Evolutionary conservation across 1,284 basidiomycete genomes (phyloP).

Genomic region (Athelia sp.): DNA sequence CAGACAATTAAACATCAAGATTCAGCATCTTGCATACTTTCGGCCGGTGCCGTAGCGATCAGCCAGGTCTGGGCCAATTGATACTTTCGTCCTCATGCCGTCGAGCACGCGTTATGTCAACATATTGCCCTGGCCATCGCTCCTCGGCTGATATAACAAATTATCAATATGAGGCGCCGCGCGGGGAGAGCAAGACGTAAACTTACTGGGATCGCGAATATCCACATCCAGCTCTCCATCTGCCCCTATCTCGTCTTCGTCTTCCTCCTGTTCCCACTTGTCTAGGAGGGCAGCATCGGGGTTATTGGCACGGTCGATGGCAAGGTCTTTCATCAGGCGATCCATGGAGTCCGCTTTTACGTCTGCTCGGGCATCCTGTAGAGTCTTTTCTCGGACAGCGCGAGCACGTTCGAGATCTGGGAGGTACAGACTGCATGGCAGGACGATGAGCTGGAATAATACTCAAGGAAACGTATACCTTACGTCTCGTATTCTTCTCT

Average conservation of each 20-base stretch:
- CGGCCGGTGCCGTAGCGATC: too few species aligned
- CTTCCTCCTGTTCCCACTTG: conserved; percentile 54
- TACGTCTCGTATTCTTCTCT: conserved; percentile 86
- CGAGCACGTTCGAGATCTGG: conserved; percentile 81
- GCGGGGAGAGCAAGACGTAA: conserved; percentile 6
- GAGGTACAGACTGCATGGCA: conserved; percentile 71
- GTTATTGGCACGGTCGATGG: conserved; percentile 59
- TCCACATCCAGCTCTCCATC: conserved; percentile 49
- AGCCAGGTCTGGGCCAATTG: conserved; percentile 62
- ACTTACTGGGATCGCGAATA: conserved; percentile 66
- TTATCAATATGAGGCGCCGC: conserved; percentile 6
- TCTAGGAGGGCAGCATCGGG: conserved; percentile 49
- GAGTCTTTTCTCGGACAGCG: conserved; percentile 53
- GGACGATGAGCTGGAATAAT: conserved; percentile 3
- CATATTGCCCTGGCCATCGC: conserved; percentile 64
- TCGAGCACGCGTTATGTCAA: conserved; percentile 56
- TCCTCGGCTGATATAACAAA: conserved; percentile 44
- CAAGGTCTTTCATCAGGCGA: conserved; percentile 83
- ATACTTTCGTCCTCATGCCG: conserved; percentile 47
- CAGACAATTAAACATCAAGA: too few species aligned
- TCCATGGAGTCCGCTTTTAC: conserved; percentile 65
- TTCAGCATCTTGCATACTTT: too few species aligned
- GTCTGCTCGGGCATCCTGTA: conserved; percentile 56
- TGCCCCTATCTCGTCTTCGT: conserved; percentile 59
- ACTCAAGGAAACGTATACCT: conserved; percentile 1